These are phyloP conservation scores for Puccinellia tenuiflora DNA, from an alignment of 176 grass and related monocot species.

Conservation along the genomic window DNA sequence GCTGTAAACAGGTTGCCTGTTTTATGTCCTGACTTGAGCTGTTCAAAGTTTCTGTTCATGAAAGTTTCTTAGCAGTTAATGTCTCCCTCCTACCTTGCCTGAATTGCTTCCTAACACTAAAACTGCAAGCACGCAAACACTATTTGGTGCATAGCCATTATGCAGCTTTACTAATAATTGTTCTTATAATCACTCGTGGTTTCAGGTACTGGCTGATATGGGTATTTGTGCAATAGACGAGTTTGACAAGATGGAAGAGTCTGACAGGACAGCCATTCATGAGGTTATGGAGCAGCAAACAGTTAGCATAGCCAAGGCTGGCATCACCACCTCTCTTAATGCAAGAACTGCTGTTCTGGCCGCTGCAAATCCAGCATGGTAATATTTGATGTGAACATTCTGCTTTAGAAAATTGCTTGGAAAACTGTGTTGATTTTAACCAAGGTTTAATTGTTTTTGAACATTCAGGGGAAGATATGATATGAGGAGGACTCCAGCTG, in stretches of 20 bases:
- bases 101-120: slow-evolving; percentile 3
- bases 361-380: slow-evolving; percentile 98
- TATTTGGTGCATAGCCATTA: background rate
- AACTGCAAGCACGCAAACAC: background rate
- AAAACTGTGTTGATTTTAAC: slow-evolving; percentile 13
- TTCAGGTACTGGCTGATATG: slow-evolving; percentile 96
- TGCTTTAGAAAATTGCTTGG: background rate
- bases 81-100: background rate
- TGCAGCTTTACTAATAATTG: background rate
- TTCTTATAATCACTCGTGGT: slow-evolving; percentile 14
- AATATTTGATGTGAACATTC: slow-evolving; percentile 30
- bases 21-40: background rate
- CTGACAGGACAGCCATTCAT: slow-evolving; percentile 96
- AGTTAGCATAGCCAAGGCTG: slow-evolving; percentile 97
- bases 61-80: background rate
- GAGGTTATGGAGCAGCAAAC: slow-evolving; percentile 99
- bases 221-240: slow-evolving; percentile 99
- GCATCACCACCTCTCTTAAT: slow-evolving; percentile 98
- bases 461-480: slow-evolving; percentile 91
- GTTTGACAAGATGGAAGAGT: slow-evolving; percentile 99
- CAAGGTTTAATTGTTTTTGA: slow-evolving; percentile 1
- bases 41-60: background rate
- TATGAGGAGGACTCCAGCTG: slow-evolving; percentile 95
- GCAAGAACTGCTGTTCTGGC: slow-evolving; percentile 90
- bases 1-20: background rate